Base-by-base conservation (phyloP, 768 basidiomycete species). In the Candolleomyces efflorescens region DNA sequence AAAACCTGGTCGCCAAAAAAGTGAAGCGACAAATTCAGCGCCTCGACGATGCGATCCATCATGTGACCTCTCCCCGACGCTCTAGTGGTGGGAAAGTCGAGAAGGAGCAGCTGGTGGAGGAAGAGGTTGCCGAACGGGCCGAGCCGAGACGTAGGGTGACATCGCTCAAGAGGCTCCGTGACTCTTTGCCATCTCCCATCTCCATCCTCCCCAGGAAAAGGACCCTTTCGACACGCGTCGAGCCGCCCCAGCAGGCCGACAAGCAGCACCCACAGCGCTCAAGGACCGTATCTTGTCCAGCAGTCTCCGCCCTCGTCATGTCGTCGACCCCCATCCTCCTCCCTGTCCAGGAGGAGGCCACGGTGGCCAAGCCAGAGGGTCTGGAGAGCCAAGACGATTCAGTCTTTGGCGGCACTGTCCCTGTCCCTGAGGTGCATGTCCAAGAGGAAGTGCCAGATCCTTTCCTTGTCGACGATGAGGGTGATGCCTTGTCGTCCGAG, bases 391-490 rank as follows among this genome's bases (percentile, higher is more conserved):
- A 17, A 15, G 46, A 17, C 13, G 46, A 48, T 24, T 18, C 46
- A 22, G 46, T 48, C 46, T 48, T 48, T 48, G 46, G 46, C 23
- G 24, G 46, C 20, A 27, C 46, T 23, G 24, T 45, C n/a, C 24
- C n/a, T 20, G 46, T 48, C 1, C 55, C 61, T 11, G 49, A 36
- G 27, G 67, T 68, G 12, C 70, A 71, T 26, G 65, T 75, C 44
- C 81, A 81, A 64, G 75, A 77, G 43, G 79, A 80, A 55, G 76
- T 78, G 5, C 82, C 83, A 15, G 77, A 89, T 68, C 83, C 84
- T 1, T 87, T 85, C 73, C 73, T 86, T 51, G 71, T 84, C 37
- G 86, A 86, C 62, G 83, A 83, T 58, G 76, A 80, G 38, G 75
- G 77, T 26, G 75, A 76, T 44, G 73, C 72, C 3, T 65, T 70